These are phyloP conservation scores for Apiospora arundinis DNA, from an alignment of 2,329 filamentous ascomycete species.

Conservation along the genomic window DNA sequence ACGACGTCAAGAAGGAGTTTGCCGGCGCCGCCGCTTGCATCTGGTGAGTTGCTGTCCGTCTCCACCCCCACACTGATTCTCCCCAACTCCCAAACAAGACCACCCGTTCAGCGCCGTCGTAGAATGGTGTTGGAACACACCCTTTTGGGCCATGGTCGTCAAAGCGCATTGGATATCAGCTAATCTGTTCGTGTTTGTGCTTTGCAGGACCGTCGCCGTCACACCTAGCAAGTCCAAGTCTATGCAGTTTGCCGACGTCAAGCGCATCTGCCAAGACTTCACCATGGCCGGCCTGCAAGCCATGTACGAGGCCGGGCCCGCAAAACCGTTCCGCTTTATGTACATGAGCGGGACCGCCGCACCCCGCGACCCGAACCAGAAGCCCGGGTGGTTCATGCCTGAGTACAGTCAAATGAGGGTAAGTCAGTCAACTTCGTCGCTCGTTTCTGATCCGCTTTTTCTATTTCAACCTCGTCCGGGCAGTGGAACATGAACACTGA, in stretches of 20 bases:
- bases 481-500: background rate
- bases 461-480: background rate
- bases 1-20: conserved; percentile 46
- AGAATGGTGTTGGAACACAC: too few species aligned
- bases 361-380: conserved; percentile 53
- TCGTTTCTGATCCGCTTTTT: background rate
- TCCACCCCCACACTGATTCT: too few species aligned
- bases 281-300: conserved; percentile 35
- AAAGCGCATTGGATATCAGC: too few species aligned
- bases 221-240: conserved; percentile 33
- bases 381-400: conserved; percentile 39
- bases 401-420: conserved; percentile 57
- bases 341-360: conserved; percentile 51
- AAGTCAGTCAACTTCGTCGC: conserved; percentile 32
- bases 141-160: too few species aligned
- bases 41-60: conserved; percentile 28
- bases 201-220: conserved; percentile 37
- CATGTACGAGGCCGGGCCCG: conserved; percentile 32
- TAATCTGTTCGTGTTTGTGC: background rate
- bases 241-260: conserved; percentile 31
- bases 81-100: too few species aligned
- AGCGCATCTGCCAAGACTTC: conserved; percentile 34
- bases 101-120: too few species aligned
- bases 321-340: conserved; percentile 41
- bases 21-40: conserved; percentile 48